phyloP scores from a whole-genome alignment of 495 filamentous ascomycete species.

The Hypoxylon rickii region DNA sequence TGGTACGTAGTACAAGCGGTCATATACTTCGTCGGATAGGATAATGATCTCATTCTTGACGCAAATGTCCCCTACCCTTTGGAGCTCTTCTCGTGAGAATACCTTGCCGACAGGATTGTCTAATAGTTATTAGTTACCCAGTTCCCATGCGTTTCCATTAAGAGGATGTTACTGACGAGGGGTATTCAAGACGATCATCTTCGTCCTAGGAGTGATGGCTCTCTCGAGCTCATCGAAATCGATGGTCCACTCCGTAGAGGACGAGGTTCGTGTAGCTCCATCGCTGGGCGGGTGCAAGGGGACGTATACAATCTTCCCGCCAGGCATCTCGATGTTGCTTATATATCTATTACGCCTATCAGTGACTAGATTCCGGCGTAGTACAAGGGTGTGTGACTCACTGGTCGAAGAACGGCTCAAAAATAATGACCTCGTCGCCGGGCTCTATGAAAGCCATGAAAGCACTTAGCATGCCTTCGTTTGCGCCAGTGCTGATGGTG shows the following conservation, averaged over 20 bases:
- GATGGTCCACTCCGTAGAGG: constrained; percentile 85
- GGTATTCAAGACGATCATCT: constrained; percentile 89
- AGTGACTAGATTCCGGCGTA: not conserved
- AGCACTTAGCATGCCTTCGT: constrained; percentile 95
- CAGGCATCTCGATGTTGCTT: constrained; percentile 96
- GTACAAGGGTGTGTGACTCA: constrained; percentile 47
- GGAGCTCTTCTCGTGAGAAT: constrained; percentile 80
- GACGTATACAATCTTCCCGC: constrained; percentile 91
- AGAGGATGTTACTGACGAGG: constrained; percentile 46
- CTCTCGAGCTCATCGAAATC: constrained; percentile 82
- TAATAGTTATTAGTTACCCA: constrained; percentile 25
- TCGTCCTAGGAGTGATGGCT: constrained; percentile 82
- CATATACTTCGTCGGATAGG: constrained; percentile 94
- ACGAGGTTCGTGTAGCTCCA: constrained; percentile 75
- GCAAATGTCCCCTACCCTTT: constrained; percentile 84
- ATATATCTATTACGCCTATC: constrained; percentile 67
- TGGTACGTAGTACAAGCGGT: constrained; percentile 90
- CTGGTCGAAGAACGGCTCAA: constrained; percentile 99
- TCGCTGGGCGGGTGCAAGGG: constrained; percentile 89
- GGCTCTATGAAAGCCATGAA: constrained; percentile 97
- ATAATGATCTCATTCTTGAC: constrained; percentile 95
- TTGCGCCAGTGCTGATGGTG: constrained; percentile 93
- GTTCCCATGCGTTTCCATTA: not conserved
- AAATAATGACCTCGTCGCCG: constrained; percentile 95
- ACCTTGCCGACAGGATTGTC: constrained; percentile 98